These are phyloP conservation scores for Malbranchea zuffiana DNA, from an alignment of 2,329 filamentous ascomycete genomes.

Conservation along the genomic window DNA sequence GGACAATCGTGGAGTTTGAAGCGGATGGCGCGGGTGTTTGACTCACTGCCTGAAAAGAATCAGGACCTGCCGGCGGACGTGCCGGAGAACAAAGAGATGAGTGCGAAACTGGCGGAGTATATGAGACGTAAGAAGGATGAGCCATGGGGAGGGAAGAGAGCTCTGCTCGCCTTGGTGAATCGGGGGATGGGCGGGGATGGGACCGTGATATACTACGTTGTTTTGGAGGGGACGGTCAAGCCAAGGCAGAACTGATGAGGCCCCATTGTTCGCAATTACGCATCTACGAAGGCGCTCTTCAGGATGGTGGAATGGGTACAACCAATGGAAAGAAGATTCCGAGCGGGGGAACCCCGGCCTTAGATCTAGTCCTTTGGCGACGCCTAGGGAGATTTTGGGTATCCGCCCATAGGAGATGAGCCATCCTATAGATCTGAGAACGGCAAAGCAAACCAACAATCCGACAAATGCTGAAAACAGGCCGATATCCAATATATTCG, in stretches of 20 bases:
- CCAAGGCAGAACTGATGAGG: slow-evolving; percentile 54
- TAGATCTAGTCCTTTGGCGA: no score
- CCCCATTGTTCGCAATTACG: no score
- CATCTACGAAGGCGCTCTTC: no score
- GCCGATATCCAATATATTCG: no score
- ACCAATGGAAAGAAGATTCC: no score
- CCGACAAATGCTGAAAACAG: no score
- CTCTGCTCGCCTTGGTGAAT: slow-evolving; percentile 48
- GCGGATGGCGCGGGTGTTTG: slow-evolving; percentile 47
- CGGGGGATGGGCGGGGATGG: slow-evolving; percentile 43
- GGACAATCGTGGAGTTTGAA: slow-evolving; percentile 50
- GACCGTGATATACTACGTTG: slow-evolving; percentile 54
- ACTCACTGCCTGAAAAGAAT: slow-evolving; percentile 34
- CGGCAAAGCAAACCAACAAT: no score
- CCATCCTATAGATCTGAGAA: no score
- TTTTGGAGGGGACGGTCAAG: slow-evolving; percentile 54
- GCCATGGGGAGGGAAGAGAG: slow-evolving; percentile 42
- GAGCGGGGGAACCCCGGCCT: no score
- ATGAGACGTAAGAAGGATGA: slow-evolving; percentile 22
- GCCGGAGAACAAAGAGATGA: slow-evolving; percentile 20
- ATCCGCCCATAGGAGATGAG: no score
- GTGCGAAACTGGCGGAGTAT: slow-evolving; percentile 24
- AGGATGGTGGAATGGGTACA: no score
- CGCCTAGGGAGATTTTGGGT: no score
- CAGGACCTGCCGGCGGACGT: slow-evolving; percentile 14